Evolutionary conservation across 768 basidiomycete species (phyloP).

Genomic region (Lenzites betulinus): DNA sequence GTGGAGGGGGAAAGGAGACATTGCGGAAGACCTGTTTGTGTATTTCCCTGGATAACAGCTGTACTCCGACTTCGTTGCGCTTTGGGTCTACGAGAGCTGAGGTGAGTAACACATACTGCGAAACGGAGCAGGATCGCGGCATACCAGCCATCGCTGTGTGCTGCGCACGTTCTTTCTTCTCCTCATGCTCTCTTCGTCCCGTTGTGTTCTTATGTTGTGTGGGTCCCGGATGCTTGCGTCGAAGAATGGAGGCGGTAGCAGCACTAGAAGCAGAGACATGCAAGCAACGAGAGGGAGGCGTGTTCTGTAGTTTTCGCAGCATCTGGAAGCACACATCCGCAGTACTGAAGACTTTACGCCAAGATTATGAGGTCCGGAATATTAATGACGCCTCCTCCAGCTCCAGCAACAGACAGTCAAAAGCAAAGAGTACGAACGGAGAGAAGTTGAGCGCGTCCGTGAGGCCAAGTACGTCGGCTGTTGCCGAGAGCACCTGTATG

Average conservation of each 20-base stretch:
- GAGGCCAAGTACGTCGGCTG: too few species aligned
- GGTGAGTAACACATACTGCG: background rate
- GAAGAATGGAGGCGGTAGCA: constrained; percentile 3
- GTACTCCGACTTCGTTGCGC: constrained; percentile 90
- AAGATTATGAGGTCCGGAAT: background rate
- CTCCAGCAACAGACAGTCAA: too few species aligned
- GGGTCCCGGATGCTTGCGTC: background rate
- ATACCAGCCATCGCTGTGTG: constrained; percentile 3
- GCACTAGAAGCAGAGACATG: constrained; percentile 15
- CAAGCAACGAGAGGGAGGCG: constrained; percentile 4
- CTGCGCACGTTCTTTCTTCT: background rate
- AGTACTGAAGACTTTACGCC: background rate
- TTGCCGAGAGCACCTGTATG: too few species aligned
- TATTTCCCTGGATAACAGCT: constrained; percentile 80
- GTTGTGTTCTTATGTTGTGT: background rate
- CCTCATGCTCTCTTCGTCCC: background rate
- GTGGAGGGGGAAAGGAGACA: constrained; percentile 62
- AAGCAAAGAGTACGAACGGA: too few species aligned
- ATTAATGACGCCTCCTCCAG: background rate
- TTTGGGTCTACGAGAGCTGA: constrained; percentile 44
- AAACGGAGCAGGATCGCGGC: background rate
- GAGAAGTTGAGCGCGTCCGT: too few species aligned
- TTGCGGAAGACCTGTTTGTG: constrained; percentile 84
- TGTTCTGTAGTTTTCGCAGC: constrained; percentile 17
- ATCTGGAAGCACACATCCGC: constrained; percentile 17